phyloP scores from a whole-genome alignment of 73 alveolate genomes.

The Paramecium tetraurelia region DNA sequence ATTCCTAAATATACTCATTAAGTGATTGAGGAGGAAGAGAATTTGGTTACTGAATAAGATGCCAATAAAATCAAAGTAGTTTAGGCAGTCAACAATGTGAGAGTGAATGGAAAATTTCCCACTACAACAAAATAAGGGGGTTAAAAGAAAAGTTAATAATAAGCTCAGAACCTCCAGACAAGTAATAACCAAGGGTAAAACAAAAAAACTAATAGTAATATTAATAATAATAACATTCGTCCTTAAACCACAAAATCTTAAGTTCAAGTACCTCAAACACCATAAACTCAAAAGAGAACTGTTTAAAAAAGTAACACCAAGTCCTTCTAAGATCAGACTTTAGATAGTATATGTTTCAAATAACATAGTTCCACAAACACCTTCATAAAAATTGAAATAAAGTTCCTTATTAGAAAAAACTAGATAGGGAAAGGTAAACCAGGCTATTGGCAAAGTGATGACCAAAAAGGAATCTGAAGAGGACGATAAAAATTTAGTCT shows the following conservation, averaged over 20 bases:
- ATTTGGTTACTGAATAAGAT: not conserved
- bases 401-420: not conserved
- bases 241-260: not conserved
- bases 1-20: not conserved
- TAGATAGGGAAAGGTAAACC: not conserved
- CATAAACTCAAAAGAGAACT: not conserved
- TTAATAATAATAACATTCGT: not conserved
- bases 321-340: not conserved
- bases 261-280: not conserved
- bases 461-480: not conserved
- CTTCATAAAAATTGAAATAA: not conserved
- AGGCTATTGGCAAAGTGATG: not conserved
- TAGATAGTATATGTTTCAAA: not conserved
- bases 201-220: not conserved
- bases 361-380: not conserved
- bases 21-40: not conserved
- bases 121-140: not conserved
- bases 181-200: not conserved
- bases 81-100: not conserved
- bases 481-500: not conserved
- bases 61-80: not conserved
- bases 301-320: not conserved
- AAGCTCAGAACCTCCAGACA: not conserved
- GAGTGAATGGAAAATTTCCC: conserved; percentile 6
- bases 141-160: not conserved